Evolutionary conservation across 805 yeast genomes (phyloP).

Genomic region (Cyberlindnera samutprakarnensis): DNA sequence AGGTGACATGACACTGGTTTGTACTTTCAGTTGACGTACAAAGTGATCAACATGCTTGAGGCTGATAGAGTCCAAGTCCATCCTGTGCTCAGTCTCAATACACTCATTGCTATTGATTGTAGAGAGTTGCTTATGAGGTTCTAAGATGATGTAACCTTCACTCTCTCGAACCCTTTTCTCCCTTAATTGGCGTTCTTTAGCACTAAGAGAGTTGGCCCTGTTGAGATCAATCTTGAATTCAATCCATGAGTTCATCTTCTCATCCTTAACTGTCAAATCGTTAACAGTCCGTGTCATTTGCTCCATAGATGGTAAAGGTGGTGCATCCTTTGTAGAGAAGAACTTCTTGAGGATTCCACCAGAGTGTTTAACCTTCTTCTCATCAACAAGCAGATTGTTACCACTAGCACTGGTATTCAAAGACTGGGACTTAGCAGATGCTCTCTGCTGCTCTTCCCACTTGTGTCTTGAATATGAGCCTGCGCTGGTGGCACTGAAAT

Average conservation of each 20-base stretch:
- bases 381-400: constrained; percentile 20
- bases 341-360: constrained; percentile 11
- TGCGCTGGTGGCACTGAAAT: constrained; percentile 83
- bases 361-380: constrained; percentile 15
- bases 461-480: constrained; percentile 77
- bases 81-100: constrained; percentile 21
- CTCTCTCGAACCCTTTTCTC: constrained; percentile 54
- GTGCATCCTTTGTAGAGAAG: constrained; percentile 18
- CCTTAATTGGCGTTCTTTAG: constrained; percentile 62
- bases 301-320: constrained; percentile 21
- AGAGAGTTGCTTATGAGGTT: constrained; percentile 47
- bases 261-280: constrained; percentile 27
- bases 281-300: constrained; percentile 14
- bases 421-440: constrained; percentile 2
- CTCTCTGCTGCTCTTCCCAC: constrained; percentile 30
- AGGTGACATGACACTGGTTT: constrained; percentile 36
- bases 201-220: constrained; percentile 63
- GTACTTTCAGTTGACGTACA: constrained; percentile 27
- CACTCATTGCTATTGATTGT: constrained; percentile 42
- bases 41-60: constrained; percentile 36
- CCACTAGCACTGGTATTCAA: constrained; percentile 20
- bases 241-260: constrained; percentile 39
- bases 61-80: constrained; percentile 25
- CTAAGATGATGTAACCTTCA: constrained; percentile 53
- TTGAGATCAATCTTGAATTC: constrained; percentile 53